Evolutionary conservation across 1,284 basidiomycete species (phyloP), one percentile per base, ranked within the genome.

Genomic region (Melanopsichium pennsylvanicum): DNA sequence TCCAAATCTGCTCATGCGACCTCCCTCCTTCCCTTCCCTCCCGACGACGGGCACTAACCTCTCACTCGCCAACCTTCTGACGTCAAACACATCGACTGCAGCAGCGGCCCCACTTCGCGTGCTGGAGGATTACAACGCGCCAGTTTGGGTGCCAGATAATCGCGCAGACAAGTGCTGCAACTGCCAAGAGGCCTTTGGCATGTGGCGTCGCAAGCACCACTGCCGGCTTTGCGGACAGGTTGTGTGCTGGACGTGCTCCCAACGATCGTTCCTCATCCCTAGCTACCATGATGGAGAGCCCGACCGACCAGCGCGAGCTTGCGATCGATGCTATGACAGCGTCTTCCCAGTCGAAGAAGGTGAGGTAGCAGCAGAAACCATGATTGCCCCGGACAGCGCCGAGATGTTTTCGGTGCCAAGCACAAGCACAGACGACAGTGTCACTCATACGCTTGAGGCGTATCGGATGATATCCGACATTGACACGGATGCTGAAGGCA

Each of bases 131-230:
- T 95, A 93, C 83, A 87, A 91, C 2, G 92, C 93, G 4, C 90
- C 93, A 0, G 87, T 95, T 10, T 96, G 93, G 93, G 88, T 94
- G 15, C 92, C 93, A 0, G 92, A 96, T 78, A 87, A 87, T 54
- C 89, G 87, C 75, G 88, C 90, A 8, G 86, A 87, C 59, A 85
- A 85, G 36, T 96, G 93, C 81, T 91, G 91, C 90, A 85, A 89
- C 12, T 96, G 93, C 77, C 86, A 86, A 11, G 84, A 86, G 45
- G 73, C 85, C 19, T 96, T 96, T 81, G 89, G 89, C 5, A 88
- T 92, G 85, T 86, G 90, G 80, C 84, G 91, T 60, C 83, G 93
- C 69, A 85, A 90, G 72, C 93, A 96, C 80, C 93, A 96, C 79
- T 96, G 93, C 81, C 84, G 93, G 49, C 83, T 96, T 10, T 96